Evolutionary conservation across 768 basidiomycete genomes (phyloP), one percentile per base, ranked within the genome.

Genomic region (Postia placenta): DNA sequence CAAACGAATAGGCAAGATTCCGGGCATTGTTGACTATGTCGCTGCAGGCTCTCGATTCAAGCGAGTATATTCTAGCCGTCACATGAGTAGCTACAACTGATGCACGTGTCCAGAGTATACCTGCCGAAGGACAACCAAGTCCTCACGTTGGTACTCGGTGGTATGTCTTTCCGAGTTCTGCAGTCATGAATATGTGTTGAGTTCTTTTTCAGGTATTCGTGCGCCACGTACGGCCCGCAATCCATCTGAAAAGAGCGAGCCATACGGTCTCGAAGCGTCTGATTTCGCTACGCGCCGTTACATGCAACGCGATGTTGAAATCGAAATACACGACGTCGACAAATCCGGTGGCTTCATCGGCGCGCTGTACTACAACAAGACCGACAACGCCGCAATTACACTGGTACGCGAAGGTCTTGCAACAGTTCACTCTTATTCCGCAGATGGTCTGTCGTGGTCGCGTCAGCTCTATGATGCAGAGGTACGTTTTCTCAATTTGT

Each of bases 271-370:
- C 1, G 95, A 99, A 61, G 81, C 93, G 4, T 71, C 78, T 4
- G 85, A 91, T 33, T 97, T 89, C 58, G 75, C 91, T 2, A 78
- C 78, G 6, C 79, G 81, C 37, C 77, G 79, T 52, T 93, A 85
- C 63, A 85, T 97, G 85, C 95, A 99, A 65, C 81, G 95, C 24
- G 95, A 99, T 60, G 83, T 92, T 5, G 95, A 99, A 65, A 83
- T 98, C 51, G 87, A 91, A 57, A 83, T 97, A 40, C 91, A 95
- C 50, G 77, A 78, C 14, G 80, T 85, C 14, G 95, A 99, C 72
- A 97, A 96, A 68, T 85, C 87, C 3, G 95, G 95, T 33, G 96
- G 96, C 2, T 97, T 95, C 67, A 94, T 97, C 55, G 94, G 94
- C 12, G 68, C 85, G 1, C 73, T 98, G 47, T 94, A 85, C 65